Conservation (phyloP, 805 yeast genomes). For the Saturnispora diversa region DNA sequence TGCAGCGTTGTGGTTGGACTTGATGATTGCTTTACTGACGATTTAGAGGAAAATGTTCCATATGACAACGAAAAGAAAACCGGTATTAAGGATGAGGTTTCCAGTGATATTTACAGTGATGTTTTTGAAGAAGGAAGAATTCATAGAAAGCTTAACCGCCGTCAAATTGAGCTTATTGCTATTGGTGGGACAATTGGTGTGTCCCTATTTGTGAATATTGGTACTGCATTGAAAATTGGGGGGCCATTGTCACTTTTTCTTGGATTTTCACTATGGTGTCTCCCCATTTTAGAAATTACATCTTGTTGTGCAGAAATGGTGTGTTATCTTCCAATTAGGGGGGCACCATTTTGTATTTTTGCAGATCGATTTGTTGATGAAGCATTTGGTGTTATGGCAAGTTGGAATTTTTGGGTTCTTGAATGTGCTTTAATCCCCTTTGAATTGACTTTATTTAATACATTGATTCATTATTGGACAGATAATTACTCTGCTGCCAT, state of each 20-base stretch:
- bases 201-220: constrained; percentile 37
- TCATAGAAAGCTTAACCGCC: constrained; percentile 36
- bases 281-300: constrained; percentile 36
- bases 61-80: neutral
- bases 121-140: constrained; percentile 15
- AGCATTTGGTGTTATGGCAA: constrained; percentile 37
- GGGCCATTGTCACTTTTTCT: constrained; percentile 36
- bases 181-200: constrained; percentile 50
- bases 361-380: constrained; percentile 41
- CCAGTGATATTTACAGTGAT: neutral
- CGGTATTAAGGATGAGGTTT: neutral
- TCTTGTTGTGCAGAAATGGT: constrained; percentile 39
- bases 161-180: constrained; percentile 72
- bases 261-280: constrained; percentile 35
- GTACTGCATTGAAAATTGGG: constrained; percentile 32
- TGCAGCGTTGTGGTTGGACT: constrained; percentile 6
- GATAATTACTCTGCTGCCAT: constrained; percentile 42
- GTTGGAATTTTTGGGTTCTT: constrained; percentile 43
- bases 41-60: constrained; percentile 4
- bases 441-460: constrained; percentile 42
- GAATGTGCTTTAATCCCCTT: constrained; percentile 42
- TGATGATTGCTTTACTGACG: constrained; percentile 14
- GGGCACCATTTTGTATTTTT: constrained; percentile 39
- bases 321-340: constrained; percentile 34
- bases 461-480: constrained; percentile 48